A percentile compares a stretch with the other conserved stretches of the same genome.
phyloP scores from a whole-genome alignment of 176 grass and related monocot species.

The Canna indica region DNA sequence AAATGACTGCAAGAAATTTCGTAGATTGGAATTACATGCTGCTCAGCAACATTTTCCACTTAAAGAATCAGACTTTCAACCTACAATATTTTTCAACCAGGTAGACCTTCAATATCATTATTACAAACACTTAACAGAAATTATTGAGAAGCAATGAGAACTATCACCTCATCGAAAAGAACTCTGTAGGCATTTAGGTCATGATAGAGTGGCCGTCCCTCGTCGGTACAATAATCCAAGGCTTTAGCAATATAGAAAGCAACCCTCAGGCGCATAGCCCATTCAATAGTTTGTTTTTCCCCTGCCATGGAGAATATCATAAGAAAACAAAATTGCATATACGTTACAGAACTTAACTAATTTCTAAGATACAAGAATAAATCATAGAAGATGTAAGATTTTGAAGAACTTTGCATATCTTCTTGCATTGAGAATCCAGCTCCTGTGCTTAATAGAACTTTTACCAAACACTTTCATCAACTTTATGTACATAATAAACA shows the following conservation, averaged over 20 bases:
- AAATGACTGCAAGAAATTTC: too few species aligned
- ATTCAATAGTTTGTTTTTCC: conserved; percentile 98
- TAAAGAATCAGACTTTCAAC: too few species aligned
- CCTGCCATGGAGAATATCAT: conserved; percentile 33
- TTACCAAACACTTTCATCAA: too few species aligned
- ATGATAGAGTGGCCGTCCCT: conserved; percentile 80
- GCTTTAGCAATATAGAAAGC: conserved; percentile 78
- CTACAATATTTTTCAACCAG: too few species aligned
- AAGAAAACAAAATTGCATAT: conserved; percentile 14
- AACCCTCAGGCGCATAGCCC: conserved; percentile 96
- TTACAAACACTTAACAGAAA: too few species aligned
- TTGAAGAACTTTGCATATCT: not conserved
- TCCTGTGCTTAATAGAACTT: too few species aligned
- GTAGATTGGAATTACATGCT: too few species aligned
- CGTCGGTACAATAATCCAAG: conserved; percentile 60
- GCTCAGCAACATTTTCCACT: too few species aligned
- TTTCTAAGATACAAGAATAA: not conserved
- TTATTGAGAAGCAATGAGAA: not conserved
- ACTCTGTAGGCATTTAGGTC: conserved; percentile 91
- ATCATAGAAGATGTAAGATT: not conserved
- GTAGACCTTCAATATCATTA: too few species aligned
- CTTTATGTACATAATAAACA: too few species aligned
- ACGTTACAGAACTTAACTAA: not conserved
- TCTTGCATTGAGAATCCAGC: not conserved
- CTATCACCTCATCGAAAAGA: conserved; percentile 76